A percentile compares a stretch with the other conserved stretches of the same genome.
phyloP scores from a whole-genome alignment of 2,329 filamentous ascomycete genomes.

The Alternaria angustiovoidea region DNA sequence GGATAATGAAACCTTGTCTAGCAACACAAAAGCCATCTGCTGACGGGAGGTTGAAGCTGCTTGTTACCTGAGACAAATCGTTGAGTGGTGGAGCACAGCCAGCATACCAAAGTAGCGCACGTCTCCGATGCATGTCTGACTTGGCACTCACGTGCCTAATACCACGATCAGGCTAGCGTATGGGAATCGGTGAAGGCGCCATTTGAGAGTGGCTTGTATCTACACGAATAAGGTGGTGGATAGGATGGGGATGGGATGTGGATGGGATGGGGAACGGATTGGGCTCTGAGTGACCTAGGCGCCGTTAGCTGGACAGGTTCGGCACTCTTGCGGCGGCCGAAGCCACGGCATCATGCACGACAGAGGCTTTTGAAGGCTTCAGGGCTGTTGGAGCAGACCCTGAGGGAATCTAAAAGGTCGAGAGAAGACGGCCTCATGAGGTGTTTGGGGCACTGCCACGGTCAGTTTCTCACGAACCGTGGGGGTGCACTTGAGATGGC shows the following conservation, averaged over 20 bases:
- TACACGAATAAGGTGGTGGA: constrained; percentile 5
- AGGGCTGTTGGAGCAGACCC: not conserved
- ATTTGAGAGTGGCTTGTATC: constrained; percentile 18
- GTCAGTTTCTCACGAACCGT: constrained; percentile 15
- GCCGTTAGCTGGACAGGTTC: constrained; percentile 4
- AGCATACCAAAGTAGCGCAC: constrained; percentile 37
- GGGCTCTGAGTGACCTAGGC: constrained; percentile 1
- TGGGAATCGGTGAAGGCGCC: constrained; percentile 26
- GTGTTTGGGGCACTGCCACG: not conserved
- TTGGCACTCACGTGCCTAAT: constrained; percentile 38
- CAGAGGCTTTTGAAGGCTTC: not conserved
- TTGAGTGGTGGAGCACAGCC: constrained; percentile 34
- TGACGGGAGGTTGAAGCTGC: constrained; percentile 32
- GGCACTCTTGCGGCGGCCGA: constrained; percentile 8
- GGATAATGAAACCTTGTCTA: constrained; percentile 24
- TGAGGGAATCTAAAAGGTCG: not conserved
- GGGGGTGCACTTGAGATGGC: constrained; percentile 29
- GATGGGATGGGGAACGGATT: not conserved
- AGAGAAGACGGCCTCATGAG: not conserved
- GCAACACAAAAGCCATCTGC: constrained; percentile 30
- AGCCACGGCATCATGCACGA: constrained; percentile 8
- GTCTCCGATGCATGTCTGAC: constrained; percentile 44
- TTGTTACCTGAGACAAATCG: constrained; percentile 42
- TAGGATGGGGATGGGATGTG: not conserved
- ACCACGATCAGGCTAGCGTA: constrained; percentile 20